A percentile compares a stretch with the other conserved stretches of the same genome.
phyloP scores from a whole-genome alignment of 805 yeast species.

The Blastobotrys parvus region DNA sequence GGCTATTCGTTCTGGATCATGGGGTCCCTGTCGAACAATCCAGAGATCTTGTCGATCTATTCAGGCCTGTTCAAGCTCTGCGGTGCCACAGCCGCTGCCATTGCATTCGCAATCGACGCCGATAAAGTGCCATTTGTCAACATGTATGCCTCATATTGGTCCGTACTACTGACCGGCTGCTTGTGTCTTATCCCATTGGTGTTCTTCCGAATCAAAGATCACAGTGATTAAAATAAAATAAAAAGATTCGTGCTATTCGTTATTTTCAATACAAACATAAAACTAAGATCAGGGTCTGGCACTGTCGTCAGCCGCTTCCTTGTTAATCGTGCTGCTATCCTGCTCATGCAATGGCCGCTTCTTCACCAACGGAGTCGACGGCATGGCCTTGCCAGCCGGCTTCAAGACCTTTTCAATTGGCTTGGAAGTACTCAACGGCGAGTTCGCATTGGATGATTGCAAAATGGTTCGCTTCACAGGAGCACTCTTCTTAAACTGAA shows the following conservation, averaged over 20 bases:
- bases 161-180: constrained; percentile 8
- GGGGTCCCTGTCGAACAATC: constrained; percentile 39
- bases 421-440: not conserved
- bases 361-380: constrained; percentile 1
- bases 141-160: constrained; percentile 12
- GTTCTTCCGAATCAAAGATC: constrained; percentile 7
- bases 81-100: constrained; percentile 40
- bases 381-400: not conserved
- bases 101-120: constrained; percentile 32
- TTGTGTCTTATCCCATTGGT: constrained; percentile 7
- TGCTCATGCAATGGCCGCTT: not conserved
- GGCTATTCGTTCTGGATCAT: constrained; percentile 35
- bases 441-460: not conserved
- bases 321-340: not conserved
- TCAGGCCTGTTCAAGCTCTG: constrained; percentile 40
- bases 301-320: not conserved
- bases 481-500: not conserved
- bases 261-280: not conserved
- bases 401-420: not conserved
- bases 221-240: not conserved
- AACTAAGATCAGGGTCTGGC: not conserved
- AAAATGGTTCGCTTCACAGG: constrained; percentile 3
- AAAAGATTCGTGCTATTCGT: not conserved
- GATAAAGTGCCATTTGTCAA: constrained; percentile 4
- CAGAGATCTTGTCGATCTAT: constrained; percentile 19